phyloP scores from a whole-genome alignment of 768 basidiomycete genomes.

The Collybiopsis confluens region DNA sequence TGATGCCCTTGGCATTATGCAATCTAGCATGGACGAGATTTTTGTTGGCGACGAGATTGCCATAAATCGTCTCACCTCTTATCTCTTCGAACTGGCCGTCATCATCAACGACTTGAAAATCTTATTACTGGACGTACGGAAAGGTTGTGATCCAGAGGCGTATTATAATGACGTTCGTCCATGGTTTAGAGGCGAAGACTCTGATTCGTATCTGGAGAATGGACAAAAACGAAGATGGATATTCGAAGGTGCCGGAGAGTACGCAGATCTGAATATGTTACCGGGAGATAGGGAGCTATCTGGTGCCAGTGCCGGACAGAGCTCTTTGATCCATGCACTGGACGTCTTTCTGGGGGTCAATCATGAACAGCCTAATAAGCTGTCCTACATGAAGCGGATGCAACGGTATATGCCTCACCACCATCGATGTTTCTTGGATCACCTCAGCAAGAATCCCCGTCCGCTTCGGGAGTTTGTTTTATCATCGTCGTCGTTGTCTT shows the following conservation, averaged over 20 bases:
- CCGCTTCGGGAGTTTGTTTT: slow-evolving; percentile 55
- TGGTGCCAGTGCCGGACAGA: slow-evolving; percentile 83
- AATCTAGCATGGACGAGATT: slow-evolving; percentile 79
- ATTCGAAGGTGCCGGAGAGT: slow-evolving; percentile 55
- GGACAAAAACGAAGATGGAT: slow-evolving; percentile 38
- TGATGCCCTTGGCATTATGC: slow-evolving; percentile 82
- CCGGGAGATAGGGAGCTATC: slow-evolving; percentile 50
- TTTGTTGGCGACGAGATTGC: slow-evolving; percentile 74
- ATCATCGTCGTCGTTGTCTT: slow-evolving; percentile 7
- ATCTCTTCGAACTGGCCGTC: slow-evolving; percentile 56
- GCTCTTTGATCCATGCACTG: slow-evolving; percentile 68
- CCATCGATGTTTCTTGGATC: slow-evolving; percentile 73
- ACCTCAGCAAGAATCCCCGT: slow-evolving; percentile 56
- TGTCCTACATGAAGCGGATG: slow-evolving; percentile 64
- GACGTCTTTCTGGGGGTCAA: slow-evolving; percentile 73
- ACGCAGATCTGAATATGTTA: slow-evolving; percentile 30
- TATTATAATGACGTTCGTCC: slow-evolving; percentile 75
- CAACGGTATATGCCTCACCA: slow-evolving; percentile 79
- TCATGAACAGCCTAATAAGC: slow-evolving; percentile 23
- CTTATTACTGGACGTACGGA: slow-evolving; percentile 60
- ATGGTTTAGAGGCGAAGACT: slow-evolving; percentile 76
- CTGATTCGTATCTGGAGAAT: slow-evolving; percentile 23
- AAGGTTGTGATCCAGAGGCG: slow-evolving; percentile 66
- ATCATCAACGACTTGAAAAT: slow-evolving; percentile 62
- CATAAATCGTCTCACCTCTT: slow-evolving; percentile 55